Percentiles rank a stretch among this genome's conserved stretches.
These are phyloP conservation scores for Pichia ethanolica DNA, from an alignment of 805 yeast species.

Conservation along the genomic window DNA sequence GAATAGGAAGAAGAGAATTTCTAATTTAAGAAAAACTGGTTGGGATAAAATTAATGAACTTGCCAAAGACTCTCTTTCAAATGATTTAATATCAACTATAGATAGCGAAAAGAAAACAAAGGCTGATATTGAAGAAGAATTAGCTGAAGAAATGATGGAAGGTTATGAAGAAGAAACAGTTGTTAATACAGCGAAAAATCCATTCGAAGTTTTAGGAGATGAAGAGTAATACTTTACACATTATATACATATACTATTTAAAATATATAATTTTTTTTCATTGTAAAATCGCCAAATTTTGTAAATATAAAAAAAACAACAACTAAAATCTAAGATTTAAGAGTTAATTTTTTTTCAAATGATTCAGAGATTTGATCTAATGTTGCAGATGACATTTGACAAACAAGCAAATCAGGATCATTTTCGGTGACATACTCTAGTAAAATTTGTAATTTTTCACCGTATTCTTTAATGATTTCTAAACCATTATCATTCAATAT, in stretches of 20 bases:
- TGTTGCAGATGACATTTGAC: conserved; percentile 47
- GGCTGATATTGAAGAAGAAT: conserved; percentile 12
- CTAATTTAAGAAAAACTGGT: conserved; percentile 54
- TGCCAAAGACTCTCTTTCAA: conserved; percentile 27
- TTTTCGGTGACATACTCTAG: conserved; percentile 39
- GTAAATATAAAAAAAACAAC: too few species aligned
- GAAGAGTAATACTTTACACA: conserved; percentile 8
- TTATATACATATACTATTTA: too few species aligned
- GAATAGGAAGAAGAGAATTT: conserved; percentile 55
- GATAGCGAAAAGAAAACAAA: conserved; percentile 15
- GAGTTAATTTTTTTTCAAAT: conserved; percentile 12
- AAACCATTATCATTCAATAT: conserved; percentile 36
- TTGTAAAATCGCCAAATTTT: too few species aligned
- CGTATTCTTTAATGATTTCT: conserved; percentile 44
- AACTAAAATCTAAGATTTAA: background rate
- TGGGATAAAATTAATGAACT: conserved; percentile 63
- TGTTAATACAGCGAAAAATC: conserved; percentile 15
- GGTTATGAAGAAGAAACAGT: conserved; percentile 11
- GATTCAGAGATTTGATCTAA: conserved; percentile 25
- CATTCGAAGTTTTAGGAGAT: conserved; percentile 21
- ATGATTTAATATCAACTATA: conserved; percentile 8
- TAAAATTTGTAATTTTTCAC: conserved; percentile 32
- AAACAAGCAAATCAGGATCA: conserved; percentile 50
- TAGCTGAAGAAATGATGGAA: conserved; percentile 11
- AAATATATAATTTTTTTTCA: too few species aligned